Percentiles rank a stretch among this genome's conserved stretches.
Conservation (phyloP, 108 stramenopile species). For the Cyclotella choctawhatcheeana region DNA sequence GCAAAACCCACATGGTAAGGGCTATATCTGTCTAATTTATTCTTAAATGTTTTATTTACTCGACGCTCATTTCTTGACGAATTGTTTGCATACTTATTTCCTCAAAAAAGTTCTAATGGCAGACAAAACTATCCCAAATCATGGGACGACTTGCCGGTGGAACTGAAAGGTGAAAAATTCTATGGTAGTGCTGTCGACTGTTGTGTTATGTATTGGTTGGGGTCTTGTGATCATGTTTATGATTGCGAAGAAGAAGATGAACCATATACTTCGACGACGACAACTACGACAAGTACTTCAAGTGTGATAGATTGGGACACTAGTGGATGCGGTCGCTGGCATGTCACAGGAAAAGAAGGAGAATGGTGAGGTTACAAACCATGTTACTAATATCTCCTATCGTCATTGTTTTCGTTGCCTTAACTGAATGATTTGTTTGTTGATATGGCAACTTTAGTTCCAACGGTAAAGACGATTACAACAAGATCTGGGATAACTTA, state of each 20-base stretch:
- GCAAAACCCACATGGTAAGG: background rate
- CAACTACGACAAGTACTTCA: too few species aligned
- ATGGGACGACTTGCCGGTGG: background rate
- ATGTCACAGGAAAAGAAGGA: background rate
- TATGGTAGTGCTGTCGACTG: background rate
- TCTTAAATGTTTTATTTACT: too few species aligned
- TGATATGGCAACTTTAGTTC: background rate
- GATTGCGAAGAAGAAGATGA: background rate
- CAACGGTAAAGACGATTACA: slow-evolving; percentile 1
- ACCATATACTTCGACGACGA: too few species aligned
- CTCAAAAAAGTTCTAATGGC: background rate
- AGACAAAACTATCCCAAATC: background rate
- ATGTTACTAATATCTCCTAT: background rate
- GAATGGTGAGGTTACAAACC: background rate
- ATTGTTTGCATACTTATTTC: background rate
- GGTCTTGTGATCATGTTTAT: background rate
- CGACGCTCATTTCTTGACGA: background rate
- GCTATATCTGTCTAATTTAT: too few species aligned
- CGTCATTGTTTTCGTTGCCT: background rate
- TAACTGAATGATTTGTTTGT: background rate
- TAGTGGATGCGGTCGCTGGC: background rate
- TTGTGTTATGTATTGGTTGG: background rate
- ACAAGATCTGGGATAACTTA: background rate
- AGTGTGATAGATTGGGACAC: background rate
- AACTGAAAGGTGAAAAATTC: background rate